phyloP scores from a whole-genome alignment of 176 grass and related monocot species.

The Rhipidocladum racemiflorum region DNA sequence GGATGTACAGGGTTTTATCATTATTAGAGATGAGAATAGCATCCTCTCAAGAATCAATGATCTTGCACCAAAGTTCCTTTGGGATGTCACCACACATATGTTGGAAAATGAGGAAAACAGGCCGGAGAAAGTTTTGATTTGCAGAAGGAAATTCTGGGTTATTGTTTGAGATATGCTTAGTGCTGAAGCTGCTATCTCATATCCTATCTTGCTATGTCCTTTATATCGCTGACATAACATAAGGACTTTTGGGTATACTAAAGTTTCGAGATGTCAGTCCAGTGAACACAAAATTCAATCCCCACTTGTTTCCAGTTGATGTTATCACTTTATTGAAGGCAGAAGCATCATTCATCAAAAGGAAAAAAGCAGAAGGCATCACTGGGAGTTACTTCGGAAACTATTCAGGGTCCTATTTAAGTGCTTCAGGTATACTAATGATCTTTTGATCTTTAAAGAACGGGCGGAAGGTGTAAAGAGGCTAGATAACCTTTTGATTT shows the following conservation, averaged over 20 bases:
- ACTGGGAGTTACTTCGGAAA: slow-evolving; percentile 1
- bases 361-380: background rate
- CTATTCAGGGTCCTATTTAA: background rate
- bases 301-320: background rate
- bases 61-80: slow-evolving; percentile 86
- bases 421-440: background rate
- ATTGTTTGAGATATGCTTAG: slow-evolving; percentile 54
- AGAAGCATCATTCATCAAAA: background rate
- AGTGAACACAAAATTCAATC: background rate
- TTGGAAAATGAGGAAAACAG: slow-evolving; percentile 62
- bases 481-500: background rate
- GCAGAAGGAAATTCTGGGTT: slow-evolving; percentile 93
- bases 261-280: background rate
- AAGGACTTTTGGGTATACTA: background rate
- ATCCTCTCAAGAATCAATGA: slow-evolving; percentile 68
- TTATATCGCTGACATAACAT: background rate
- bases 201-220: background rate
- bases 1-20: slow-evolving; percentile 67
- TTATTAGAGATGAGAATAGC: slow-evolving; percentile 72
- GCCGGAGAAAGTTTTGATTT: slow-evolving; percentile 61
- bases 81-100: slow-evolving; percentile 63
- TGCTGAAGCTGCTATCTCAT: background rate
- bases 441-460: background rate
- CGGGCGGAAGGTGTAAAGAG: background rate
- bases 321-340: background rate